Evolutionary conservation across 2,329 filamentous ascomycete genomes (phyloP).

Genomic region (Calonectria pseudoturangicola): DNA sequence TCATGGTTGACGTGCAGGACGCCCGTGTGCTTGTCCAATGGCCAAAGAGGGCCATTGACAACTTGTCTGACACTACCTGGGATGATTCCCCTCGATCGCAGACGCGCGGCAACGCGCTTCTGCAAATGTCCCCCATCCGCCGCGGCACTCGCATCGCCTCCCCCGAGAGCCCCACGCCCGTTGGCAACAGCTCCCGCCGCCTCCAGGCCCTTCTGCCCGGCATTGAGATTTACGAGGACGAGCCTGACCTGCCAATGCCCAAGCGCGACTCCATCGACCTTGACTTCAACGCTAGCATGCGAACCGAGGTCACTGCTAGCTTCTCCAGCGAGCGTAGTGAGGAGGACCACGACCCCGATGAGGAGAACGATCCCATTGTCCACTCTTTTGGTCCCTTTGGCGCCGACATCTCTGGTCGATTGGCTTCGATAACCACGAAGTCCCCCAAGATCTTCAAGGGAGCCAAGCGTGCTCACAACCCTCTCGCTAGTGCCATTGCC

Average conservation of each 20-base stretch:
- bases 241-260: constrained; percentile 66
- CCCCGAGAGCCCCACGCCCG: constrained; percentile 81
- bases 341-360: constrained; percentile 86
- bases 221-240: constrained; percentile 87
- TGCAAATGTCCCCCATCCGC: constrained; percentile 78
- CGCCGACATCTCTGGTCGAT: constrained; percentile 86
- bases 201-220: constrained; percentile 69
- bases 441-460: constrained; percentile 73
- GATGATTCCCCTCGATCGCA: constrained; percentile 74
- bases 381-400: constrained; percentile 95
- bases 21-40: constrained; percentile 92
- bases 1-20: constrained; percentile 97
- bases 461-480: constrained; percentile 49
- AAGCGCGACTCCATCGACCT: constrained; percentile 46
- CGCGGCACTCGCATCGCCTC: constrained; percentile 77
- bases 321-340: constrained; percentile 74
- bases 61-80: constrained; percentile 81
- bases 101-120: constrained; percentile 59
- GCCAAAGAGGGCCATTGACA: constrained; percentile 79
- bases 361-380: constrained; percentile 95
- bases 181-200: constrained; percentile 65
- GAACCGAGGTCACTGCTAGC: constrained; percentile 70
- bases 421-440: constrained; percentile 84
- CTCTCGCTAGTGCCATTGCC: constrained; percentile 48
- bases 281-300: constrained; percentile 66